Base-by-base conservation (phyloP, 495 filamentous ascomycete species). In the Xylaria sp. region DNA sequence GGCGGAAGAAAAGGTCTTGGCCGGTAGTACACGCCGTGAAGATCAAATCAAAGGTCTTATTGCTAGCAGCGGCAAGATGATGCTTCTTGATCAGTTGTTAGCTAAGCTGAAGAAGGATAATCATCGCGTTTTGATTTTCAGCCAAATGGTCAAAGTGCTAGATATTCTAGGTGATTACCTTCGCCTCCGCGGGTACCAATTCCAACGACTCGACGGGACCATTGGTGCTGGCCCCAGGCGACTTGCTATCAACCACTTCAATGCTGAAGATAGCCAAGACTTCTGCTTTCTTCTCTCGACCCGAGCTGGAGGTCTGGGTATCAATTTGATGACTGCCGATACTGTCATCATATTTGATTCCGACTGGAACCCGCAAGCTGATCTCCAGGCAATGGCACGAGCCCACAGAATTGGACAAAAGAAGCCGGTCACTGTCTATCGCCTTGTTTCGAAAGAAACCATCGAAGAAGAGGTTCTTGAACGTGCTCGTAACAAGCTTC, bases 111-210 rank as follows among this genome's bases (percentile, higher is more conserved):
- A 91, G 80, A 89, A 89, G 67, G 95, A 99, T 74, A 92, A 92
- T 62, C 96, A 99, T 78, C 93, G 96, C 19, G 97, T 99, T 40
- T 79, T 99, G 74, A 98, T 99, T 59, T 99, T 99, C 83, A 97
- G 96, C 73, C 97, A 98, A 80, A 98, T 99, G 97, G 96, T 99
- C 43, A 96, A 94, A 79, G 98, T 99, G 90, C 89, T 99, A 5
- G 94, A 99, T 74, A 94, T 99, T 67, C 85, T 99, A 0, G 92
- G 92, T 52, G 94, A 98, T 72, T 99, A 99, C 79, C 87, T 98
- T 71, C 89, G 93, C 62, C 87, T 93, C 43, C 93, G 96, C 43
- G 93, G 93, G 17, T 94, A 98, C 79, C 88, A 93, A 59, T 97
- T 94, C 77, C 96, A 99, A 79, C 88, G 96, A 12, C 88, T 99